Percentiles rank a stretch among this genome's conserved stretches.
Evolutionary conservation across 2,329 filamentous ascomycete species (phyloP).

Genomic region (Cyphellophora attinorum): DNA sequence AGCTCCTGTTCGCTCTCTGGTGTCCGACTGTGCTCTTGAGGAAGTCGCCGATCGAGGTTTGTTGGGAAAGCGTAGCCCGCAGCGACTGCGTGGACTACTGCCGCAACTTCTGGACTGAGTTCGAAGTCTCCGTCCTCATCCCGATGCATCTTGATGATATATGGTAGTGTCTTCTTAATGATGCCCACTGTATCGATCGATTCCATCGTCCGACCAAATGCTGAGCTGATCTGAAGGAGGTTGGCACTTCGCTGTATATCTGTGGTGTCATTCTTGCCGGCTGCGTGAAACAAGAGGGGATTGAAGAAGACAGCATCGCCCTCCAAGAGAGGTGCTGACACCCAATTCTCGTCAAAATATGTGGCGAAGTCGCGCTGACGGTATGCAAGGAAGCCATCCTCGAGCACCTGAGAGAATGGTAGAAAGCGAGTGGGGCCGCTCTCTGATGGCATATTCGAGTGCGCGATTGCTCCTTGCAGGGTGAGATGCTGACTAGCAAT

Average conservation of each 20-base stretch:
- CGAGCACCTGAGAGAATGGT: conserved; percentile 50
- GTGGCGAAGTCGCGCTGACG: conserved; percentile 42
- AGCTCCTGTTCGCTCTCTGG: conserved; percentile 50
- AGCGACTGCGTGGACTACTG: conserved; percentile 42
- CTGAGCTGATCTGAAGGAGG: conserved; percentile 51
- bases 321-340: conserved; percentile 42
- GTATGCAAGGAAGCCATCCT: conserved; percentile 50
- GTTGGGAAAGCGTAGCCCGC: conserved; percentile 56
- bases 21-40: conserved; percentile 48
- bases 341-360: conserved; percentile 44
- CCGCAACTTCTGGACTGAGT: conserved; percentile 41
- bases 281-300: conserved; percentile 54
- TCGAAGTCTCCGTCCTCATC: too few species aligned
- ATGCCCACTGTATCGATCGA: conserved; percentile 44
- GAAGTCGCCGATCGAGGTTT: conserved; percentile 49
- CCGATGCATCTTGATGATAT: conserved; percentile 25
- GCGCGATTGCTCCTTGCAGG: conserved; percentile 54
- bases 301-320: conserved; percentile 58
- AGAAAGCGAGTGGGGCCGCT: conserved; percentile 53
- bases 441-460: conserved; percentile 49
- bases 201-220: conserved; percentile 58
- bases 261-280: conserved; percentile 45
- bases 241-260: conserved; percentile 49
- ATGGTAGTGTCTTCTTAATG: conserved; percentile 43
- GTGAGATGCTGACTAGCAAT: conserved; percentile 48